Evolutionary conservation across 2,329 filamentous ascomycete genomes (phyloP).

Genomic region (Aspergillus novofumigatus): DNA sequence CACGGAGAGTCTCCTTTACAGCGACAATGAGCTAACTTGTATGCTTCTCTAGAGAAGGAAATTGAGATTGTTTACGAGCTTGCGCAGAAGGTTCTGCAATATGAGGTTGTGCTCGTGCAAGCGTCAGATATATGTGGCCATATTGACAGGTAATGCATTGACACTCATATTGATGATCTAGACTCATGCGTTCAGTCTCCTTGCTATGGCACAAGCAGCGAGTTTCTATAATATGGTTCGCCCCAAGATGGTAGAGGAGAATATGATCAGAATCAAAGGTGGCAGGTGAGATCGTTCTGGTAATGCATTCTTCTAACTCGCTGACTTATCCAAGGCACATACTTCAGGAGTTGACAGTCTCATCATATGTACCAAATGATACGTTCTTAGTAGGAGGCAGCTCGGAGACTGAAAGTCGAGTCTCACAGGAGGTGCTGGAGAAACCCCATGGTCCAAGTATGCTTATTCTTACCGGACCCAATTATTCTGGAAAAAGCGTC

Average conservation of each 20-base stretch:
- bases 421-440: not conserved
- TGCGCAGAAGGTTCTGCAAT: slow-evolving; percentile 64
- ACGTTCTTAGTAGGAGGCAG: slow-evolving; percentile 63
- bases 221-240: slow-evolving; percentile 65
- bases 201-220: slow-evolving; percentile 76
- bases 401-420: not conserved
- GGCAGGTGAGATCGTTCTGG: slow-evolving; percentile 54
- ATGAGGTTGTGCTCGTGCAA: slow-evolving; percentile 60
- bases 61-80: slow-evolving; percentile 82
- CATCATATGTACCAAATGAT: slow-evolving; percentile 78
- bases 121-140: slow-evolving; percentile 83
- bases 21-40: not conserved
- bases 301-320: not conserved
- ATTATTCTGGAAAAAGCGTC: slow-evolving; percentile 94
- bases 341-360: slow-evolving; percentile 77
- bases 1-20: not conserved
- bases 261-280: slow-evolving; percentile 67
- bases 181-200: slow-evolving; percentile 51
- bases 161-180: not conserved
- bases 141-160: slow-evolving; percentile 58
- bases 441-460: slow-evolving; percentile 54
- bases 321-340: slow-evolving; percentile 56
- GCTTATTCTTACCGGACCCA: slow-evolving; percentile 83
- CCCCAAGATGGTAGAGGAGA: slow-evolving; percentile 66
- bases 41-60: slow-evolving; percentile 62